phyloP scores from a whole-genome alignment of 257 asterid species.

The Nicotiana sylvestris region DNA sequence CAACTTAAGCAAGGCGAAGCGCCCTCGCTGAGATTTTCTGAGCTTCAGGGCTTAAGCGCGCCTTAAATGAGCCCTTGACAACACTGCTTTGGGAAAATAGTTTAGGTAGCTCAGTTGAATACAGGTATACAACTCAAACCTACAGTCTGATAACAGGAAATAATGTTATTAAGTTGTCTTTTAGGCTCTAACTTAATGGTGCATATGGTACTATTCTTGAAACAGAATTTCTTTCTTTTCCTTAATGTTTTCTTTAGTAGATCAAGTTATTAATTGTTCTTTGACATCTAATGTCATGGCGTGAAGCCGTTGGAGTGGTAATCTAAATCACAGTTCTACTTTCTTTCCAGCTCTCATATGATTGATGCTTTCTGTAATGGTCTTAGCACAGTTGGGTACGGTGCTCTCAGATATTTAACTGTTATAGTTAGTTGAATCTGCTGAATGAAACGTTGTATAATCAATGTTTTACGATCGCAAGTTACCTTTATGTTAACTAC shows the following conservation, averaged over 20 bases:
- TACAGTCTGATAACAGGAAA: neutral
- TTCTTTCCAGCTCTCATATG: neutral
- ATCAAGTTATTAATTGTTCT: neutral
- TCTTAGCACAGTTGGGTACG: neutral
- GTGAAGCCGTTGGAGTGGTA: neutral
- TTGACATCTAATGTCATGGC: neutral
- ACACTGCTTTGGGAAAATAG: too few relatives aligned
- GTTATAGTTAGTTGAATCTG: neutral
- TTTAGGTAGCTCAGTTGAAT: neutral
- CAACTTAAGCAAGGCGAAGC: too few relatives aligned
- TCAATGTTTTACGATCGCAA: neutral
- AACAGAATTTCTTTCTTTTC: neutral
- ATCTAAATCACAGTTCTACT: neutral
- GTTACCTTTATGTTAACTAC: neutral
- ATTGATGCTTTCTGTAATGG: neutral
- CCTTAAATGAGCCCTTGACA: too few relatives aligned
- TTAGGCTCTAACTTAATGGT: too few relatives aligned
- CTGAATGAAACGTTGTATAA: neutral
- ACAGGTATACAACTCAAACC: too few relatives aligned
- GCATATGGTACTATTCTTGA: neutral
- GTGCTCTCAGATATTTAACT: neutral
- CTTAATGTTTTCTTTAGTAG: neutral
- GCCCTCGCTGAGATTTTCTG: too few relatives aligned
- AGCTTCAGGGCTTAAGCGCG: too few relatives aligned
- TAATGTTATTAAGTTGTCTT: neutral